Conservation (phyloP, 2,329 filamentous ascomycete species). For the Fusarium subtropicale region DNA sequence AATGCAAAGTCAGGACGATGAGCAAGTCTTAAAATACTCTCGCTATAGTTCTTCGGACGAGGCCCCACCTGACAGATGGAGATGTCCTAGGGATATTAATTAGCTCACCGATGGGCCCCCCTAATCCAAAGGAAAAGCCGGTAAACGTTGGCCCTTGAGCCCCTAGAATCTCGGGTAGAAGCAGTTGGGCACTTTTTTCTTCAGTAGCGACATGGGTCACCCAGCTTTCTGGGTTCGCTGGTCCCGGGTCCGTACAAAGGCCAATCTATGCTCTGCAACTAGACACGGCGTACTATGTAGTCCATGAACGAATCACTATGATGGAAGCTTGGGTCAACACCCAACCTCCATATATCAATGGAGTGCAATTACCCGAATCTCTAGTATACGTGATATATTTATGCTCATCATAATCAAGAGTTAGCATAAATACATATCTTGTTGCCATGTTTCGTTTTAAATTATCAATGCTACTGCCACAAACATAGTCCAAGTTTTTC, state of each 20-base stretch:
- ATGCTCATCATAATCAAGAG: background rate
- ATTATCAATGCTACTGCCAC: background rate
- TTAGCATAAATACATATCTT: background rate
- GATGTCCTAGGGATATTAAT: background rate
- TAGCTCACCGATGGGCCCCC: conserved; percentile 1
- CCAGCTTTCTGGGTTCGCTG: conserved; percentile 13
- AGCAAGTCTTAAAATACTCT: background rate
- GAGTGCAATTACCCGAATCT: background rate
- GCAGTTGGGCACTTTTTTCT: conserved; percentile 2
- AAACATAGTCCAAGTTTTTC: background rate
- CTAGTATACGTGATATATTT: background rate
- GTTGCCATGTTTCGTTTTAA: background rate
- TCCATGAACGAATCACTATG: background rate
- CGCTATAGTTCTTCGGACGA: background rate
- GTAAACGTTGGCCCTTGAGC: conserved; percentile 30
- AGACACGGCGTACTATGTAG: background rate
- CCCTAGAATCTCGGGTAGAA: conserved; percentile 36
- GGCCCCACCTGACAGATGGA: conserved; percentile 9
- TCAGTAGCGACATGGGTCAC: conserved; percentile 20
- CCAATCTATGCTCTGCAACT: background rate
- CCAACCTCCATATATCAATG: background rate
- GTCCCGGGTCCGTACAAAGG: background rate
- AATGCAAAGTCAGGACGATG: conserved; percentile 9
- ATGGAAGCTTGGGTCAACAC: background rate
- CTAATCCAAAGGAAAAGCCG: background rate